phyloP scores from a whole-genome alignment of 2,329 filamentous ascomycete genomes.

The Penicillium sumatraense region DNA sequence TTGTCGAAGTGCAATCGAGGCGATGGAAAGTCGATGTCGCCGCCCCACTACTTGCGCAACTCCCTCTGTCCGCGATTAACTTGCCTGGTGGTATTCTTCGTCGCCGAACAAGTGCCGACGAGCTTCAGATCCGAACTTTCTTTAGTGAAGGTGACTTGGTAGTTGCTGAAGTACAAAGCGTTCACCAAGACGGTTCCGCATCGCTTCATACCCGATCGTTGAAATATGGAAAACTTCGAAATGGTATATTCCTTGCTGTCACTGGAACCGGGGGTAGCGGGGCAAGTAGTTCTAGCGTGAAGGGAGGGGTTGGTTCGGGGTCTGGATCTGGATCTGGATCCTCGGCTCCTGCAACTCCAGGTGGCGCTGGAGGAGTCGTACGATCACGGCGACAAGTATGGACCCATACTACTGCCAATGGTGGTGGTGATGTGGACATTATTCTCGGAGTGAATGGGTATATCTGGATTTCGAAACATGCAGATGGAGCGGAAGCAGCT shows the following conservation, averaged over 20 bases:
- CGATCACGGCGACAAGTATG: conserved; percentile 84
- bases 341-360: conserved; percentile 67
- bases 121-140: conserved; percentile 96
- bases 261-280: conserved; percentile 74
- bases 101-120: conserved; percentile 90
- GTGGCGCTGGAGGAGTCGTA: conserved; percentile 77
- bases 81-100: conserved; percentile 90
- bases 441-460: conserved; percentile 95
- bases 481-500: conserved; percentile 56
- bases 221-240: conserved; percentile 93
- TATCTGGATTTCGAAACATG: conserved; percentile 90
- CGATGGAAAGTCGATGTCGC: conserved; percentile 96
- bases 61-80: conserved; percentile 90
- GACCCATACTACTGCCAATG: conserved; percentile 63
- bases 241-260: conserved; percentile 86
- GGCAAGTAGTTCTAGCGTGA: conserved; percentile 47
- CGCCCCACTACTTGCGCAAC: conserved; percentile 79
- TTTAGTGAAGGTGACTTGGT: conserved; percentile 94
- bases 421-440: conserved; percentile 71
- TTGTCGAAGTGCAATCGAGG: conserved; percentile 90
- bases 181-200: conserved; percentile 84
- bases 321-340: conserved; percentile 44
- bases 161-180: conserved; percentile 90
- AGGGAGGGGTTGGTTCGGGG: conserved; percentile 37
- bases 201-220: conserved; percentile 86